Percentiles rank a stretch among this genome's conserved stretches.
Evolutionary conservation across 2,329 filamentous ascomycete genomes (phyloP).

Genomic region (Phyllosticta citribraziliensis): DNA sequence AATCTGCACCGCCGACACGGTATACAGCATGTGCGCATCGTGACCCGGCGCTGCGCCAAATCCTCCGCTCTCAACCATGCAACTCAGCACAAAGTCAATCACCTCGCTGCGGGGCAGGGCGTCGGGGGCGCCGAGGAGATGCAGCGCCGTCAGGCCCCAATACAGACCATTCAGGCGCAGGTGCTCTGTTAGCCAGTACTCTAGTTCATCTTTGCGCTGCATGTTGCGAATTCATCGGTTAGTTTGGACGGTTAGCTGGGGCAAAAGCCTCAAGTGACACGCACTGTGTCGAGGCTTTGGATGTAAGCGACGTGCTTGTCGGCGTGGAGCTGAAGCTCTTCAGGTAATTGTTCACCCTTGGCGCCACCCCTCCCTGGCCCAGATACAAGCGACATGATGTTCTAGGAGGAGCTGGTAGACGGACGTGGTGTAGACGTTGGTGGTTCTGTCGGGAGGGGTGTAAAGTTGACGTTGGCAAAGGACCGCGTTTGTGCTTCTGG

Average conservation of each 20-base stretch:
- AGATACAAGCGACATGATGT: slow-evolving; percentile 49
- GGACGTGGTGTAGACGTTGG: background rate
- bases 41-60: slow-evolving; percentile 92
- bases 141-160: slow-evolving; percentile 85
- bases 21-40: slow-evolving; percentile 93
- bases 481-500: background rate
- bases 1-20: slow-evolving; percentile 89
- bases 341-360: slow-evolving; percentile 27
- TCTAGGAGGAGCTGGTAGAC: background rate
- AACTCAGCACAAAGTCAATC: slow-evolving; percentile 91
- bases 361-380: slow-evolving; percentile 47
- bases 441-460: background rate
- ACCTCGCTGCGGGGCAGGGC: slow-evolving; percentile 71
- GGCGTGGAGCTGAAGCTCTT: slow-evolving; percentile 43
- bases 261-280: slow-evolving; percentile 21
- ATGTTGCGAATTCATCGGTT: slow-evolving; percentile 4
- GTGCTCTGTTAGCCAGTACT: slow-evolving; percentile 97
- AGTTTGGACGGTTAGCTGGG: background rate
- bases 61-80: slow-evolving; percentile 77
- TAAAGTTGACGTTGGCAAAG: background rate
- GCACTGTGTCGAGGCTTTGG: slow-evolving; percentile 76
- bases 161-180: slow-evolving; percentile 91
- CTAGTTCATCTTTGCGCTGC: slow-evolving; percentile 81
- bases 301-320: slow-evolving; percentile 83
- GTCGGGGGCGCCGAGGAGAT: slow-evolving; percentile 72